These are phyloP conservation scores for Porphyra umbilicalis DNA, from an alignment of 31 red algal genomes.

Conservation along the genomic window DNA sequence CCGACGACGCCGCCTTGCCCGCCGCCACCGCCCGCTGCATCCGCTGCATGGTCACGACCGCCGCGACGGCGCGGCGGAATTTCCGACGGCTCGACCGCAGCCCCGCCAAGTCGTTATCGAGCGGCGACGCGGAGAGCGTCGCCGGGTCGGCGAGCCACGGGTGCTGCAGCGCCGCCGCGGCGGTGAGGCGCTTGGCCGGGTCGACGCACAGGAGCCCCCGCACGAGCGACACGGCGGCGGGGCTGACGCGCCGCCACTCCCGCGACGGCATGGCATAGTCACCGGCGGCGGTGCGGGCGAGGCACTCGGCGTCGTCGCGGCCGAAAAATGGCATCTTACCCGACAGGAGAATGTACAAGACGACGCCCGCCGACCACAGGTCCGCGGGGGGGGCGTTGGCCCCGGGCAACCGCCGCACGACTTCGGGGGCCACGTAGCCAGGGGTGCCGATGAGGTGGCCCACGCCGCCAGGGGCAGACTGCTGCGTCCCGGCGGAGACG, in stretches of 20 bases:
- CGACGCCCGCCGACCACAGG: conserved; percentile 89
- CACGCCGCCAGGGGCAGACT: background rate
- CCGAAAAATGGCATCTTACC: conserved; percentile 99
- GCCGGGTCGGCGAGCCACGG: conserved; percentile 66
- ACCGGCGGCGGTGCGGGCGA: conserved; percentile 57
- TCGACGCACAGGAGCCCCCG: conserved; percentile 71
- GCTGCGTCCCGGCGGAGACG: background rate
- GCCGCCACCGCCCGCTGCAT: conserved; percentile 10
- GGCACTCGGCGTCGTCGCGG: conserved; percentile 76
- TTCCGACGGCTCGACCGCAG: conserved; percentile 77
- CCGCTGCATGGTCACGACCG: conserved; percentile 60
- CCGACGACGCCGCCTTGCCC: background rate
- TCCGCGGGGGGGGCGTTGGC: conserved; percentile 69
- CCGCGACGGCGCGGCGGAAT: conserved; percentile 79
- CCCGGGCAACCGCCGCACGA: conserved; percentile 55
- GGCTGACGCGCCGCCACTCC: conserved; percentile 75
- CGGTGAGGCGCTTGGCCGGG: conserved; percentile 73
- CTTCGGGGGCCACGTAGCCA: conserved; percentile 94
- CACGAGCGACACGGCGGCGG: conserved; percentile 70
- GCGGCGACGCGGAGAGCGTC: conserved; percentile 38
- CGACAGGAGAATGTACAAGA: conserved; percentile 93
- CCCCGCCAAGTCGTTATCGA: conserved; percentile 78
- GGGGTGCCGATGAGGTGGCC: conserved; percentile 72
- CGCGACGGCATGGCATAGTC: conserved; percentile 55
- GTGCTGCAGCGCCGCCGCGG: conserved; percentile 68